phyloP scores from a whole-genome alignment of 257 asterid genomes.

The Scutellaria galericulata region DNA sequence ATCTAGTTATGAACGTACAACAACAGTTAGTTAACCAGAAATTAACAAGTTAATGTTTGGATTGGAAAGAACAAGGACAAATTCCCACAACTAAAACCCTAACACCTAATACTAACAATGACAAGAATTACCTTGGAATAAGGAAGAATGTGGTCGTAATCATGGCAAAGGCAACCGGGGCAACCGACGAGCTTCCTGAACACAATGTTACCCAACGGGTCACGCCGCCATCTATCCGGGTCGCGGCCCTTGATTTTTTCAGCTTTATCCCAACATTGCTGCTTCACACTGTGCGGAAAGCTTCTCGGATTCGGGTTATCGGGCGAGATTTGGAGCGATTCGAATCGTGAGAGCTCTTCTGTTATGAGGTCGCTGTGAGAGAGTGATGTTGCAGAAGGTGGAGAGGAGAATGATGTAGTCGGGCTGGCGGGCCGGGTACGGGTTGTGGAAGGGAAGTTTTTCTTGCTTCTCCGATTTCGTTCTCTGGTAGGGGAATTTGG shows the following conservation, averaged over 20 bases:
- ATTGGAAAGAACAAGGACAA: conserved; percentile 10
- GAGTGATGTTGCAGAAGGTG: conserved; percentile 55
- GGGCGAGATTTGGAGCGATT: conserved; percentile 50
- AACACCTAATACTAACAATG: not conserved
- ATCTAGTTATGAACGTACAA: not conserved
- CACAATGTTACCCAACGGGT: conserved; percentile 70
- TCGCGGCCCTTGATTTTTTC: conserved; percentile 87
- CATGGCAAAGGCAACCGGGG: conserved; percentile 97
- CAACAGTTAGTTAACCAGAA: not conserved
- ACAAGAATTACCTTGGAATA: conserved; percentile 60
- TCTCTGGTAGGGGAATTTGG: conserved; percentile 34
- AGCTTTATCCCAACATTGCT: conserved; percentile 93
- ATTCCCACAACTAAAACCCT: conserved; percentile 2
- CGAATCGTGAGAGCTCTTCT: conserved; percentile 56
- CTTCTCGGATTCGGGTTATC: conserved; percentile 72
- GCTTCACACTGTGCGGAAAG: conserved; percentile 85
- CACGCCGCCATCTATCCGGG: conserved; percentile 95
- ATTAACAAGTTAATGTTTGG: conserved; percentile 3
- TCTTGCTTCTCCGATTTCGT: conserved; percentile 32
- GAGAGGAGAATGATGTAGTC: conserved; percentile 46
- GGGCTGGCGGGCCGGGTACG: conserved; percentile 48
- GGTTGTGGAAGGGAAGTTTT: conserved; percentile 45
- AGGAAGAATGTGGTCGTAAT: conserved; percentile 92
- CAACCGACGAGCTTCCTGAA: conserved; percentile 97
- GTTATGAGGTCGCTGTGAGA: conserved; percentile 51